Evolutionary conservation across 345 rosid species (phyloP).

Genomic region (Capsella bursapastoris): DNA sequence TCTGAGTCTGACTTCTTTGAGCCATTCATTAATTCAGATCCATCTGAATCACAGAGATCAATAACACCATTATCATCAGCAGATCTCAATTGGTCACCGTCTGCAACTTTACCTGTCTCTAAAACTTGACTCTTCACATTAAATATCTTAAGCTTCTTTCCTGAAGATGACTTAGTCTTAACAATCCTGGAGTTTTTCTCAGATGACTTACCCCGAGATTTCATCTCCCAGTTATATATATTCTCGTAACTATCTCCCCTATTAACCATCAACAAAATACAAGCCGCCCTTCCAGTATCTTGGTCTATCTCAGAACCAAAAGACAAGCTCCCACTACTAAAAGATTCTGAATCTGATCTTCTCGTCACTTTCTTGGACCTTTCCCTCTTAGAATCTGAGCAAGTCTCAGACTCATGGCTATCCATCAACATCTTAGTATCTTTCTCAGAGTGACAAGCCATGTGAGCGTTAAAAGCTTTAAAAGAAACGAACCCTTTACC

Average conservation of each 20-base stretch:
- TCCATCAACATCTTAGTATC: conserved; percentile 50
- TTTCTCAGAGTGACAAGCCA: conserved; percentile 69
- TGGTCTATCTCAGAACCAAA: conserved; percentile 60
- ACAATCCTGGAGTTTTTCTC: conserved; percentile 62
- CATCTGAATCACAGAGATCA: conserved; percentile 43
- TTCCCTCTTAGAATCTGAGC: conserved; percentile 55
- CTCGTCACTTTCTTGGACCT: conserved; percentile 51
- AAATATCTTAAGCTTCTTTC: conserved; percentile 47
- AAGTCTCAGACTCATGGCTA: conserved; percentile 65
- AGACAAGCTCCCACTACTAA: conserved; percentile 31
- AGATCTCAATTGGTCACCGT: conserved; percentile 43
- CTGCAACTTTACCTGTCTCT: conserved; percentile 24
- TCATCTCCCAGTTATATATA: conserved; percentile 41
- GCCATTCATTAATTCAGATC: conserved; percentile 61
- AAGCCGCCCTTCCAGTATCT: conserved; percentile 61
- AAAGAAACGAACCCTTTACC: conserved; percentile 71
- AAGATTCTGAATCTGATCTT: conserved; percentile 46
- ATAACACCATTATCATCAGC: conserved; percentile 33
- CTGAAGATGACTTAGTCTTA: conserved; percentile 62
- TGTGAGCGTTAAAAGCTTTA: conserved; percentile 77
- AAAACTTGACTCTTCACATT: conserved; percentile 41
- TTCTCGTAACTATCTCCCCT: conserved; percentile 56
- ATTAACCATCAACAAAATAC: conserved; percentile 62
- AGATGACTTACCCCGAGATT: conserved; percentile 64
- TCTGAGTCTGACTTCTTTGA: conserved; percentile 63